These are phyloP conservation scores for Aspergillus pseudoglaucus DNA, from an alignment of 2,329 filamentous ascomycete genomes.

Conservation along the genomic window DNA sequence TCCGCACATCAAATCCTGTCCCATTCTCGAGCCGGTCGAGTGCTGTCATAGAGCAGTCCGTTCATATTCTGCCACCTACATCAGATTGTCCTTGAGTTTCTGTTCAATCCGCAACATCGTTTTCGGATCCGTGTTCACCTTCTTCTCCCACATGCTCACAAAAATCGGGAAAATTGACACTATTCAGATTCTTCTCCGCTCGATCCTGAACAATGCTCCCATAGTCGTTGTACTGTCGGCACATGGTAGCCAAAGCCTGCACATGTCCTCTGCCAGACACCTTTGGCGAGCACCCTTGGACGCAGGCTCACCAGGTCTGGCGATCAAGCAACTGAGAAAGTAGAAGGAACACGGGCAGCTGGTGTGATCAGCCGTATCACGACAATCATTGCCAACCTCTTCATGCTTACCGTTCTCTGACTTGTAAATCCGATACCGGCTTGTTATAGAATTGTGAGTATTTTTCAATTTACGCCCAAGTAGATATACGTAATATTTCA, in stretches of 20 bases:
- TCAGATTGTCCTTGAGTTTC: background rate
- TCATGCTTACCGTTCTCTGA: background rate
- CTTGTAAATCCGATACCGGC: background rate
- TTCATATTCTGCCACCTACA: constrained; percentile 2
- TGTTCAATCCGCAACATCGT: background rate
- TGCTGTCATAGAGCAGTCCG: background rate
- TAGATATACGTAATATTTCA: background rate
- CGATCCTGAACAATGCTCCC: constrained; percentile 18
- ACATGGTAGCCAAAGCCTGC: constrained; percentile 16
- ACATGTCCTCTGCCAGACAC: constrained; percentile 13
- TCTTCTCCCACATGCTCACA: background rate
- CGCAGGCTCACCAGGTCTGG: background rate
- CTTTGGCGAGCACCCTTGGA: constrained; percentile 4
- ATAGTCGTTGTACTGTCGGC: constrained; percentile 23
- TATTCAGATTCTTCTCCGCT: constrained; percentile 1
- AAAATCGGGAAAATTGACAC: constrained; percentile 3
- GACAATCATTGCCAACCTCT: background rate
- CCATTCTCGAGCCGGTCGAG: background rate
- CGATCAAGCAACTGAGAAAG: constrained; percentile 15
- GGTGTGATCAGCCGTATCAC: constrained; percentile 10
- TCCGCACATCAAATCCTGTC: background rate
- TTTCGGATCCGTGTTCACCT: too few species aligned
- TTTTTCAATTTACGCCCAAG: too few species aligned
- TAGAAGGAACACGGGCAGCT: constrained; percentile 17
- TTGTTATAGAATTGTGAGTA: background rate